A percentile compares a stretch with the other conserved stretches of the same genome.
Evolutionary conservation across 805 yeast species (phyloP).

Genomic region (Teunomyces tritomae): DNA sequence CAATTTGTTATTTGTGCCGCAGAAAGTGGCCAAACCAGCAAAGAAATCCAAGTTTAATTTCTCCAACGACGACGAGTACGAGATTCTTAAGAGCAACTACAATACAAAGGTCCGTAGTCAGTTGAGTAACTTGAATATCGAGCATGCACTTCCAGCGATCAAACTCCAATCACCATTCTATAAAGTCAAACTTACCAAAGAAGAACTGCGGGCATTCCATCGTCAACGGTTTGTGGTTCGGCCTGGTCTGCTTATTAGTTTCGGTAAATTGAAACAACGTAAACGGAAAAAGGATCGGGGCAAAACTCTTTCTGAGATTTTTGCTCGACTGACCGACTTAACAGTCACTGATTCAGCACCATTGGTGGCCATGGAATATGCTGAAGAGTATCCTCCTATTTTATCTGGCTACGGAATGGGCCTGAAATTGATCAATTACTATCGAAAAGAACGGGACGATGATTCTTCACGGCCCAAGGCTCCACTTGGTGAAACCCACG

Average conservation of each 20-base stretch:
- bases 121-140: slow-evolving; percentile 84
- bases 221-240: slow-evolving; percentile 72
- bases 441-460: slow-evolving; percentile 76
- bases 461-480: slow-evolving; percentile 86
- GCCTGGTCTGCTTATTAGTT: slow-evolving; percentile 73
- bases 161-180: slow-evolving; percentile 89
- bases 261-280: slow-evolving; percentile 70
- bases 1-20: slow-evolving; percentile 62
- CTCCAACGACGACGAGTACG: slow-evolving; percentile 87
- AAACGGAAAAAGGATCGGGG: slow-evolving; percentile 90
- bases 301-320: slow-evolving; percentile 71
- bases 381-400: slow-evolving; percentile 83
- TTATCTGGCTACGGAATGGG: slow-evolving; percentile 95
- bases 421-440: slow-evolving; percentile 86
- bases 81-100: slow-evolving; percentile 75
- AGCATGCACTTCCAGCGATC: slow-evolving; percentile 85
- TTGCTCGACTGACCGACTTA: slow-evolving; percentile 68
- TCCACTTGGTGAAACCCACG: slow-evolving; percentile 91
- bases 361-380: slow-evolving; percentile 77
- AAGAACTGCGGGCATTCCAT: slow-evolving; percentile 74
- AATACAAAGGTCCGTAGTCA: slow-evolving; percentile 91
- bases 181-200: slow-evolving; percentile 68
- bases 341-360: slow-evolving; percentile 82
- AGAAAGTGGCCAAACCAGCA: slow-evolving; percentile 37
- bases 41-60: slow-evolving; percentile 65